Evolutionary conservation across 75 land plant genomes (phyloP), one percentile per base, ranked within the genome.

Genomic region (Cryptomeria japonica): DNA sequence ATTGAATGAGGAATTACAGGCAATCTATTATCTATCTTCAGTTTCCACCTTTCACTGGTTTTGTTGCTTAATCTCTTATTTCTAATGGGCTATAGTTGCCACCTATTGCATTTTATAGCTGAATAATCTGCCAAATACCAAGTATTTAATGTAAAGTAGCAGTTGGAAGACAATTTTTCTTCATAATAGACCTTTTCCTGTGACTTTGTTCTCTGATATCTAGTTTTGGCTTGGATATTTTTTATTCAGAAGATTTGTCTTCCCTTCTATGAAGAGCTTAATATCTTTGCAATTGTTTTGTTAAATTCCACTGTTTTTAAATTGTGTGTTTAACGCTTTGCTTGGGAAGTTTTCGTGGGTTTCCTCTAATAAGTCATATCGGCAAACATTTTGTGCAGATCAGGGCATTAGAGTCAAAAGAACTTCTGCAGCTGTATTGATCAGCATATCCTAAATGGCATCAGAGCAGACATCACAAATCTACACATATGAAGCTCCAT

Each of bases 401-500:
- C 77, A 12, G 77, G 77, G 15, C 77, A 75, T 75, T 75, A 11
- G 34, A 11, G 15, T 32, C 12, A 75, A 75, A 34, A 13, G 15
- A 75, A 32, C 12, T 13, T 75, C 77, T 75, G 77, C 37, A 75
- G 14, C n/a, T 31, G 37, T 75, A 75, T 75, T 34, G 37, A 3
- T 75, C 14, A 75, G 5, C 16, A 75, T 75, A 75, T 75, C 16
- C 77, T n/a, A 82, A 41, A 85, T 85, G 86, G 37, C 86, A 51
- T 49, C 64, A 51, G 64, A 85, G 37, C 86, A 85, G 41, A 56
- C 51, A 55, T 85, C 86, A 37, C 64, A 36, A 37, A 85, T 92
- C 77, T 92, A 91, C 90, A 92, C 93, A 39, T 89, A 92, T 53
- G 93, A 92, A 61, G 93, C 93, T 34, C 90, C 90, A 32, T 92